Percentiles rank a stretch among this genome's conserved stretches.
Conservation (phyloP, 2,329 filamentous ascomycete species). For the Penicillium olsonii region DNA sequence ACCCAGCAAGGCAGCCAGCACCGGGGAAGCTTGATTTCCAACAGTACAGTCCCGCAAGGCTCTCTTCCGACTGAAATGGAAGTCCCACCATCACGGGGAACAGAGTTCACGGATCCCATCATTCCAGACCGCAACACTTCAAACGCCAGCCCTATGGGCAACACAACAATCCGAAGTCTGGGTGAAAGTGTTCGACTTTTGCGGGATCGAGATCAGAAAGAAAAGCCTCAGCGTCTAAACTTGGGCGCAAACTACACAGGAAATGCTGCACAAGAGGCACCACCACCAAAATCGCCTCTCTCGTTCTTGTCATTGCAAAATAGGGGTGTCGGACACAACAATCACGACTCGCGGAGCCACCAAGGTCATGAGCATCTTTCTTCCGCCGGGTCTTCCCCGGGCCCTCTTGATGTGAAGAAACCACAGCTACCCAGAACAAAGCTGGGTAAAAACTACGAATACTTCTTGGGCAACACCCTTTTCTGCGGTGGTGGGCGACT, state of each 20-base stretch:
- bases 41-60: slow-evolving; percentile 48
- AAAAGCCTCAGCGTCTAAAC: slow-evolving; percentile 51
- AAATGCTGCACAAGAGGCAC: slow-evolving; percentile 57
- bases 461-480: slow-evolving; percentile 89
- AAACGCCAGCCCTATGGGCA: slow-evolving; percentile 70
- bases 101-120: slow-evolving; percentile 76
- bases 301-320: slow-evolving; percentile 70
- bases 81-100: slow-evolving; percentile 72
- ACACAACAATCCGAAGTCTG: slow-evolving; percentile 63
- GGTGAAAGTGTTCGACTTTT: slow-evolving; percentile 79
- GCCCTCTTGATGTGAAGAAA: slow-evolving; percentile 55
- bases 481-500: slow-evolving; percentile 85
- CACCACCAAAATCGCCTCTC: slow-evolving; percentile 68
- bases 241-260: slow-evolving; percentile 62
- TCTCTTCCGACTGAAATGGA: slow-evolving; percentile 49
- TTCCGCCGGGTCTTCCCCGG: slow-evolving; percentile 75
- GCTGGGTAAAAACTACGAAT: slow-evolving; percentile 78
- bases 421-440: slow-evolving; percentile 36
- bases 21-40: slow-evolving; percentile 62
- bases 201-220: slow-evolving; percentile 53
- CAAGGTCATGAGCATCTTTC: slow-evolving; percentile 84
- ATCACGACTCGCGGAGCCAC: slow-evolving; percentile 66
- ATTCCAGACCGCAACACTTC: slow-evolving; percentile 69
- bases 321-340: slow-evolving; percentile 50
- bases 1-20: slow-evolving; percentile 52